Evolutionary conservation across 768 basidiomycete genomes (phyloP).

Genomic region (Crassisporium funariophilum): DNA sequence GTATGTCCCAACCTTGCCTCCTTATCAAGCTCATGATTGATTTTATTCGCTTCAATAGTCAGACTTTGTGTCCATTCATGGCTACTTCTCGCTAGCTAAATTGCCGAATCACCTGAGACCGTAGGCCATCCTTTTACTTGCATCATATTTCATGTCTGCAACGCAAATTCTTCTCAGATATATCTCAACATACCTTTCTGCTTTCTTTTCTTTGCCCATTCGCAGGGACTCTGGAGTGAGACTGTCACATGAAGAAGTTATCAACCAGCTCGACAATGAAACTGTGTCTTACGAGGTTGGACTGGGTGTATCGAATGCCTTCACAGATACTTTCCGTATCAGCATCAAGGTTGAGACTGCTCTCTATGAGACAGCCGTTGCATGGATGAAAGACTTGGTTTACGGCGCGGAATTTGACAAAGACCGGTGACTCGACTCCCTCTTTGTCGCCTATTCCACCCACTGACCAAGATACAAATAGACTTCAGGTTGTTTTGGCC

Average conservation of each 20-base stretch:
- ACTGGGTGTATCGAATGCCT: conserved; percentile 64
- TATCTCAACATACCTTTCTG: conserved; percentile 72
- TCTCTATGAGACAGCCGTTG: conserved; percentile 78
- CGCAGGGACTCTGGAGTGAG: conserved; percentile 65
- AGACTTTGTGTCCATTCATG: conserved; percentile 85
- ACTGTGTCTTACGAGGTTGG: conserved; percentile 85
- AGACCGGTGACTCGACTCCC: conserved; percentile 58
- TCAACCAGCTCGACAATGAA: conserved; percentile 86
- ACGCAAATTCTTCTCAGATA: conserved; percentile 48
- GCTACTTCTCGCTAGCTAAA: conserved; percentile 73
- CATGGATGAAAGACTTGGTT: conserved; percentile 84
- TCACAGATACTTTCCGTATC: conserved; percentile 74
- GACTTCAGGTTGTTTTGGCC: conserved; percentile 81
- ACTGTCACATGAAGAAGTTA: conserved; percentile 85
- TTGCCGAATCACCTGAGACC: conserved; percentile 78
- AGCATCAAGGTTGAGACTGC: conserved; percentile 83
- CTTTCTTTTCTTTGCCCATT: conserved; percentile 91
- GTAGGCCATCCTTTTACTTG: conserved; percentile 39
- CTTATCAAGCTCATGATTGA: neutral
- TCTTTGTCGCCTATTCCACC: neutral
- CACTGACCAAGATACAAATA: conserved; percentile 29
- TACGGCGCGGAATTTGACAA: conserved; percentile 76
- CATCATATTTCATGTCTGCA: neutral
- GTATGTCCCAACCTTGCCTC: conserved; percentile 37
- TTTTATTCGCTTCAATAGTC: conserved; percentile 54